A percentile compares a stretch with the other conserved stretches of the same genome.
Conservation (phyloP, 2,329 filamentous ascomycete species). For the Hypoxylon rubiginosum region DNA sequence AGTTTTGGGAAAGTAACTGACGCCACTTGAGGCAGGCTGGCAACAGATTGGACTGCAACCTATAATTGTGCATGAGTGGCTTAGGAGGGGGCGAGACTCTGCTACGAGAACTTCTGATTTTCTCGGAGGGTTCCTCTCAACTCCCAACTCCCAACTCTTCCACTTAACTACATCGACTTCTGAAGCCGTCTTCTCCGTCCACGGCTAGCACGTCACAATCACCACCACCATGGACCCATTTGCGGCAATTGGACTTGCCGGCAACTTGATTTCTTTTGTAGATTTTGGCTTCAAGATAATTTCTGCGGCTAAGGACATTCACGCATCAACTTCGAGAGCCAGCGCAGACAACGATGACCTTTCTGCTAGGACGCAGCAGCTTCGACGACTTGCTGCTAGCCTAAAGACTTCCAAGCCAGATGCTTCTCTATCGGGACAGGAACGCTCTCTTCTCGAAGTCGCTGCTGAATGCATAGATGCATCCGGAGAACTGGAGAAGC, state of each 20-base stretch:
- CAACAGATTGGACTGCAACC: background rate
- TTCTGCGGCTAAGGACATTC: constrained; percentile 18
- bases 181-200: background rate
- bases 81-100: constrained; percentile 5
- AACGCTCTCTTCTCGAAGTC: constrained; percentile 14
- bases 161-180: background rate
- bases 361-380: constrained; percentile 6
- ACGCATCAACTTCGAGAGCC: constrained; percentile 14
- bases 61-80: background rate
- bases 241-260: constrained; percentile 30
- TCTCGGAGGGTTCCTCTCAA: background rate
- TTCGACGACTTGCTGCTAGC: constrained; percentile 8
- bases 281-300: constrained; percentile 34
- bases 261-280: constrained; percentile 33
- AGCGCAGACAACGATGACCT: constrained; percentile 17
- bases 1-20: background rate
- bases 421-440: constrained; percentile 9
- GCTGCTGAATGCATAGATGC: constrained; percentile 14
- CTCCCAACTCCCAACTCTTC: background rate
- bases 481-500: constrained; percentile 22
- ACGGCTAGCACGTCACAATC: background rate
- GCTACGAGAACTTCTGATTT: background rate
- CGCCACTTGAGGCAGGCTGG: background rate
- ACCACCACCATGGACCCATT: constrained; percentile 32
- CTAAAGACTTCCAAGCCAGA: constrained; percentile 4